These are phyloP conservation scores for Pythium chondricola DNA, from an alignment of 352 stramenopile genomes.

Conservation along the genomic window DNA sequence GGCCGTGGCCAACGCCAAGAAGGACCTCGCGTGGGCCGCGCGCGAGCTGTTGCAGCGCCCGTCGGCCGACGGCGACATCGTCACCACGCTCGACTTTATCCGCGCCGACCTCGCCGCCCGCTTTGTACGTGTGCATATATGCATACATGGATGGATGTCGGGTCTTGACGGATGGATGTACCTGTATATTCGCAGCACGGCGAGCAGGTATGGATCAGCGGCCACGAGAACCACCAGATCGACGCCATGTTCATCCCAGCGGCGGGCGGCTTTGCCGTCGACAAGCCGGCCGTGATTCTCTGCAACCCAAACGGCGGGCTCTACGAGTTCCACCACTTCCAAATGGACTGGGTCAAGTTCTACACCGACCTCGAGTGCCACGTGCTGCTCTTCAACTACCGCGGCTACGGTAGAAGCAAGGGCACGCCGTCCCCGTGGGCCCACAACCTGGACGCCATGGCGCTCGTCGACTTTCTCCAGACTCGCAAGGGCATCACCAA, in stretches of 20 bases:
- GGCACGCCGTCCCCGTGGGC: conserved; percentile 48
- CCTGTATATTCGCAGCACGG: conserved; percentile 64
- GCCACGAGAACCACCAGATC: conserved; percentile 51
- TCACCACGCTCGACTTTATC: conserved; percentile 76
- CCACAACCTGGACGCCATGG: conserved; percentile 66
- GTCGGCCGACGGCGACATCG: conserved; percentile 38
- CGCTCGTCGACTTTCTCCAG: conserved; percentile 69
- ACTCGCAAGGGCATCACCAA: conserved; percentile 37
- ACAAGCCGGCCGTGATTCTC: conserved; percentile 53
- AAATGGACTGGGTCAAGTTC: conserved; percentile 88
- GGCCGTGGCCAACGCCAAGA: conserved; percentile 8
- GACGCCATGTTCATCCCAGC: conserved; percentile 77
- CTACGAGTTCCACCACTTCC: conserved; percentile 85
- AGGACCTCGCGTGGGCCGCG: conserved; percentile 43
- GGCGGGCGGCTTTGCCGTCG: conserved; percentile 23
- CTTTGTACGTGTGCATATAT: conserved; percentile 43
- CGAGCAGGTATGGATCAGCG: conserved; percentile 76
- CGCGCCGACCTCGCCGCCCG: conserved; percentile 68
- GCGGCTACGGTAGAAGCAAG: conserved; percentile 71
- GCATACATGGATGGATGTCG: too few relatives aligned
- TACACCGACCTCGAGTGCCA: conserved; percentile 77
- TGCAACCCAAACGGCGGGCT: conserved; percentile 84
- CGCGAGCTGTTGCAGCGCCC: conserved; percentile 45
- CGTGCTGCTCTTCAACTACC: conserved; percentile 85
- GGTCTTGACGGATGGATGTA: too few relatives aligned